Evolutionary conservation across 371 early-diverging fungal genomes (phyloP).

Genomic region (Sporodiniella umbellata): DNA sequence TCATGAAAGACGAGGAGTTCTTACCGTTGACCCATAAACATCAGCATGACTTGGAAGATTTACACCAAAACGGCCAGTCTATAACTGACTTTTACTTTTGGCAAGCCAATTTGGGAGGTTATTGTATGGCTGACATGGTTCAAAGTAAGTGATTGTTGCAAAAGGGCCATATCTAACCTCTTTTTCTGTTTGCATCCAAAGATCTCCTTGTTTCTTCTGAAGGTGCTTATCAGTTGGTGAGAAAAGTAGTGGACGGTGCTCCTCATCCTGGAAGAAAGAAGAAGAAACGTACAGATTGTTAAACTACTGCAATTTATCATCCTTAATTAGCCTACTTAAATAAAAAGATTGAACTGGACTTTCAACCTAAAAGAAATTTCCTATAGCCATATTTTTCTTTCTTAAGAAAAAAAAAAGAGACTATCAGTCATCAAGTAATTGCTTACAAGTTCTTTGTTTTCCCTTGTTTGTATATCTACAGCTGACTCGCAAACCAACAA

Average conservation of each 20-base stretch:
- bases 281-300: constrained; percentile 19
- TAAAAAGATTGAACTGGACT: background rate
- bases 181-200: background rate
- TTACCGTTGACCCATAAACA: constrained; percentile 45
- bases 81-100: constrained; percentile 47
- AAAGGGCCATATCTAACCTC: background rate
- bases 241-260: constrained; percentile 44
- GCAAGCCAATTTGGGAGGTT: constrained; percentile 51
- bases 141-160: constrained; percentile 26
- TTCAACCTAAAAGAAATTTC: too few species aligned
- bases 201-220: constrained; percentile 38
- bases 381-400: too few species aligned
- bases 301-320: background rate
- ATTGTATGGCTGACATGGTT: constrained; percentile 48
- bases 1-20: constrained; percentile 43
- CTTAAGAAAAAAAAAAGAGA: too few species aligned
- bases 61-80: constrained; percentile 19
- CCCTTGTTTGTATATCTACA: too few species aligned
- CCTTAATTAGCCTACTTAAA: background rate
- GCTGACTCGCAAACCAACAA: too few species aligned
- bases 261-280: constrained; percentile 43
- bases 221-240: constrained; percentile 28
- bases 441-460: background rate
- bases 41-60: constrained; percentile 42
- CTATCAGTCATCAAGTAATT: background rate